Percentiles rank a stretch among this genome's conserved stretches.
Conservation (phyloP, 2,329 filamentous ascomycete genomes). For the Berkeleyomyces basicola region DNA sequence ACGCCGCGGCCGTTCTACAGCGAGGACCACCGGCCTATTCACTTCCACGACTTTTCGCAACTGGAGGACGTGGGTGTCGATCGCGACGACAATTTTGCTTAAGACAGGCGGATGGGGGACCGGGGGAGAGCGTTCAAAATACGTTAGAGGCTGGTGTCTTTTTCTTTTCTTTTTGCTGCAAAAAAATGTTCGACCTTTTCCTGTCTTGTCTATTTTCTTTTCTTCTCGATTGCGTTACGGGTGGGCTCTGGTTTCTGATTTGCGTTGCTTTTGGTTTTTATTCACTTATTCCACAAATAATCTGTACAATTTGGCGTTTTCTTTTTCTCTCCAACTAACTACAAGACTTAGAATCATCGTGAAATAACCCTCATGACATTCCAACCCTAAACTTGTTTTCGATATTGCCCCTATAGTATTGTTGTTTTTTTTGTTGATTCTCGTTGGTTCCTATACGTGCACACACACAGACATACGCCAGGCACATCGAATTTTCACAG, state of each 20-base stretch:
- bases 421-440: neutral
- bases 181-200: neutral
- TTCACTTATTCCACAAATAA: neutral
- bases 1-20: constrained; percentile 83
- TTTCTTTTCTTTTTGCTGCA: constrained; percentile 1
- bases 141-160: neutral
- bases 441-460: neutral
- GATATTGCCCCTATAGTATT: neutral
- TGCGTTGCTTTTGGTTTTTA: neutral
- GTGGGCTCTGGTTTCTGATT: neutral
- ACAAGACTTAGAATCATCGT: neutral
- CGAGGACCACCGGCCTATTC: constrained; percentile 76
- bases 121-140: neutral
- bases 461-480: neutral
- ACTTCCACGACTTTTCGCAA: constrained; percentile 96
- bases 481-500: neutral
- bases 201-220: neutral
- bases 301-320: neutral
- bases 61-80: constrained; percentile 95
- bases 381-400: neutral
- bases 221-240: neutral
- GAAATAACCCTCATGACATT: neutral
- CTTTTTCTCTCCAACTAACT: neutral
- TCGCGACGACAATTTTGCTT: constrained; percentile 83
- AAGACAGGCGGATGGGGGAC: constrained; percentile 19